phyloP scores from a whole-genome alignment of 2,329 filamentous ascomycete genomes.

The Nigrospora sphaerica region DNA sequence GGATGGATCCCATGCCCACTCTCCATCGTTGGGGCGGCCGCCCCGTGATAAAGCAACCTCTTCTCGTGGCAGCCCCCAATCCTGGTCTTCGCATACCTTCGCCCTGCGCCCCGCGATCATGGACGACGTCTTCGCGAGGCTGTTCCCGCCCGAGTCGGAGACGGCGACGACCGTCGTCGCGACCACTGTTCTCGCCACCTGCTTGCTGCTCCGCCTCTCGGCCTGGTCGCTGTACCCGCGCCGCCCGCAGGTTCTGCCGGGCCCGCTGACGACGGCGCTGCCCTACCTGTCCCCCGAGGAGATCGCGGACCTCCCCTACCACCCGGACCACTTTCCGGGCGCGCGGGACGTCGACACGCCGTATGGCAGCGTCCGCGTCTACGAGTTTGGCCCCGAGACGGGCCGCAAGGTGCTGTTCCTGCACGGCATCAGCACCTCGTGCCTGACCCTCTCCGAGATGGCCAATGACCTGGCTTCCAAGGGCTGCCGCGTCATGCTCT shows the following conservation, averaged over 20 bases:
- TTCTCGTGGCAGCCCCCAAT: no score
- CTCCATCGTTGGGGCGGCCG: no score
- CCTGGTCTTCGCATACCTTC: no score
- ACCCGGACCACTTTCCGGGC: slow-evolving; percentile 62
- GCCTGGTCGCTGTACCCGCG: slow-evolving; percentile 31
- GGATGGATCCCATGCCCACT: no score
- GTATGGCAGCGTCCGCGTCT: slow-evolving; percentile 70
- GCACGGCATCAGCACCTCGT: slow-evolving; percentile 80
- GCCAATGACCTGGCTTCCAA: slow-evolving; percentile 59
- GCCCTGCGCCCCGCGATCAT: no score
- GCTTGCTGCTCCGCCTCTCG: slow-evolving; percentile 28
- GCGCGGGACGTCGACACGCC: slow-evolving; percentile 66
- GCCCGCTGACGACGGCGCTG: slow-evolving; percentile 35
- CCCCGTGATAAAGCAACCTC: no score
- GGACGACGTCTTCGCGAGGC: no score
- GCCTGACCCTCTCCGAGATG: slow-evolving; percentile 61
- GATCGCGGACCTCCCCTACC: slow-evolving; percentile 43
- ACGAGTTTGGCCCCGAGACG: slow-evolving; percentile 72
- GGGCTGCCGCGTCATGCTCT: slow-evolving; percentile 76
- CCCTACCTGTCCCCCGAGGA: slow-evolving; percentile 27
- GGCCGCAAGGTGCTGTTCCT: slow-evolving; percentile 71
- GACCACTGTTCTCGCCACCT: slow-evolving; percentile 33
- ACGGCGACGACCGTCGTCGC: slow-evolving; percentile 25
- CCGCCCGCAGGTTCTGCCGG: slow-evolving; percentile 30
- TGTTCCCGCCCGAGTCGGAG: not conserved